Base-by-base conservation (phyloP, 495 filamentous ascomycete genomes). In the Apodospora peruviana region DNA sequence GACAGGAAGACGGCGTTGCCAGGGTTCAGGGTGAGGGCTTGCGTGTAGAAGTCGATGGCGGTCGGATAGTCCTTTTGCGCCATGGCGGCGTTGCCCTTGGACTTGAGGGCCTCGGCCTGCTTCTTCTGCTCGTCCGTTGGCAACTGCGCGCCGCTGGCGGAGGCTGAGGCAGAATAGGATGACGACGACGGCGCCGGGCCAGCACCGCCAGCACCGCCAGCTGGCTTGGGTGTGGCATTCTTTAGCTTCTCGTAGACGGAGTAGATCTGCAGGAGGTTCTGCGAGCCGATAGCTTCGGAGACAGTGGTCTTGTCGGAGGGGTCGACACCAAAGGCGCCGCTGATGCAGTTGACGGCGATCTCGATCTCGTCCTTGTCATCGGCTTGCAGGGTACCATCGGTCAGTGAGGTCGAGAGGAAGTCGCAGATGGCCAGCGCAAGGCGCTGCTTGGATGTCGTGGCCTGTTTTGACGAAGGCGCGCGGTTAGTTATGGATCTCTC, bases 381-480 rank as follows among this genome's bases (percentile, higher is more conserved):
- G 56, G 83, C 61, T 16, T 83, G 77, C 32, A 97, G 78, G 23
- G 90, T 93, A 56, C 91, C 91, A 58, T 98, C 93, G 50, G 81
- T 90, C 52, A 88, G 72, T 47, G 89, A 95, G 56, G 80, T 82
- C 47, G 78, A 78, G 23, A 98, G 84, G 77, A 96, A 98, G 71
- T 96, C 89, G 73, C 94, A 86, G 68, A 98, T 90, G 58, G 94
- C 90, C 64, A 97, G 87, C 60, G 93, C 94, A 49, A 98, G 83
- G 70, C 91, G 88, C 76, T 98, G 94, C 72, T 96, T 95, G 51
- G 90, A 84, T 53, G 87, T 86, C 50, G 68, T 67, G 40, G 65
- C 58, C 69, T 72, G 38, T 32, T 41, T 18, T 36, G 20, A 20
- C 14, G n/a, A 9, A 29, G 14, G 23, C 16, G n/a, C 2, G 25